Evolutionary conservation across 1,139 yeast species (phyloP), one percentile per base, ranked within the genome.

Genomic region (Geotrichum carabidarum): DNA sequence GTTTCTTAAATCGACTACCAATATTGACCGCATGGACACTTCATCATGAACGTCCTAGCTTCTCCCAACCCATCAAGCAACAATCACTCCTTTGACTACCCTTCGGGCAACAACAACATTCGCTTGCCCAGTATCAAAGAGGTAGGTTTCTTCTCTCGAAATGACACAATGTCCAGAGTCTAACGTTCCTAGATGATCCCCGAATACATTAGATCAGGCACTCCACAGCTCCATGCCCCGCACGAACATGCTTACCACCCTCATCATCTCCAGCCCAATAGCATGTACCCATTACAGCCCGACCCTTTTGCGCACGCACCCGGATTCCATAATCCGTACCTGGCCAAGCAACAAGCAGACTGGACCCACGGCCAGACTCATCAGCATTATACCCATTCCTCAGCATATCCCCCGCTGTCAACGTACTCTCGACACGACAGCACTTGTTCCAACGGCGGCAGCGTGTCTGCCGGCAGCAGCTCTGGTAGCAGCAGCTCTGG

Each of bases 101-200:
- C 44, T 9, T 11, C 30, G 14, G 32, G n/a, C 31, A 22, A 27
- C 44, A 40, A 22, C 44, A 42, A 42, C 34, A 32, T 42, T 15
- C 44, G 44, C n/a, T 18, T 44, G 32, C 48, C 48, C 17, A 44
- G 48, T 31, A 44, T 44, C 32, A 44, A 44, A 35, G 48, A 44
- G 15, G 48, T 44, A 35, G 8, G 48, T 34, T 18, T 7, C 14
- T 14, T 15, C 18, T 34, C 12, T 31, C 18, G 8, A 4, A 18
- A 12, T 44, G 8, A 12, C 5, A n/a, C 34, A 17, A 27, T 22
- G n/a, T 44, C 6, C 38, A 34, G 11, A 18, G 18, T 17, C 17
- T 11, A 15, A 4, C 40, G 11, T 44, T 35, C 15, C 36, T 31
- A 44, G 48, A 44, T 44, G 48, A 44, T 44, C 18, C 48, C 48